A percentile compares a stretch with the other conserved stretches of the same genome.
phyloP scores from a whole-genome alignment of 2,329 filamentous ascomycete species.

The Neofusicoccum sp. region DNA sequence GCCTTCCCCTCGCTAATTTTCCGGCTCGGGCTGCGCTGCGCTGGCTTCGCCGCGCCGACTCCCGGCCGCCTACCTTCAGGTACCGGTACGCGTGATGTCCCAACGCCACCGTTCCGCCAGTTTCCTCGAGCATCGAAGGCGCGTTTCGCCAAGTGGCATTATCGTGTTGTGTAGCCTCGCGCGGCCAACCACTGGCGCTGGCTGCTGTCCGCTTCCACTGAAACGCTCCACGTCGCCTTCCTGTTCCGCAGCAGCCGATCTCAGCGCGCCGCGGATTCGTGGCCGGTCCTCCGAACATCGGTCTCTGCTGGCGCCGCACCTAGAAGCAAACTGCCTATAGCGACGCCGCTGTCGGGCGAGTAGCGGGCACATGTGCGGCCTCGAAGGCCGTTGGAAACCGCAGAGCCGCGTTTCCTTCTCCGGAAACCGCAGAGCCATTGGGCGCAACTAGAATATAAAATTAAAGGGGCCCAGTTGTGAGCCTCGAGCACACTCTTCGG shows the following conservation, averaged over 20 bases:
- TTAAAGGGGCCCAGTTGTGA: not conserved
- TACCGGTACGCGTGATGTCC: not conserved
- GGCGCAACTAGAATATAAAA: not conserved
- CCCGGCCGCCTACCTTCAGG: not conserved
- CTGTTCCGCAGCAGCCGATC: constrained; percentile 6
- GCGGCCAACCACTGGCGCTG: not conserved
- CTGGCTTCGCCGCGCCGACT: not conserved
- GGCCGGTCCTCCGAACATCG: not conserved
- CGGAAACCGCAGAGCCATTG: not conserved
- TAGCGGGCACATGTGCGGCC: not conserved
- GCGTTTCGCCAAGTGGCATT: not conserved
- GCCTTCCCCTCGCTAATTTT: constrained; percentile 20
- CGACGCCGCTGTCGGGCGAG: not conserved
- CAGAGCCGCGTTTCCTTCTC: not conserved
- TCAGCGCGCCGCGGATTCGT: not conserved
- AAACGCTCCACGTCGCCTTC: constrained; percentile 3
- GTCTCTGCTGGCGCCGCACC: constrained; percentile 7
- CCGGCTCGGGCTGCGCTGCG: constrained; percentile 6
- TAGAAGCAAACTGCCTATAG: not conserved
- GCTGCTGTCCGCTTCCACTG: constrained; percentile 4
- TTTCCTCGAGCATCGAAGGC: not conserved
- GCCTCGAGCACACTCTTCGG: not conserved
- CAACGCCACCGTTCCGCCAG: not conserved
- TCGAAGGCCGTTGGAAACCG: no score
- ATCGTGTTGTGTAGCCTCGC: not conserved